Conservation (phyloP, 495 filamentous ascomycete genomes). For the Aspergillus sparsus region DNA sequence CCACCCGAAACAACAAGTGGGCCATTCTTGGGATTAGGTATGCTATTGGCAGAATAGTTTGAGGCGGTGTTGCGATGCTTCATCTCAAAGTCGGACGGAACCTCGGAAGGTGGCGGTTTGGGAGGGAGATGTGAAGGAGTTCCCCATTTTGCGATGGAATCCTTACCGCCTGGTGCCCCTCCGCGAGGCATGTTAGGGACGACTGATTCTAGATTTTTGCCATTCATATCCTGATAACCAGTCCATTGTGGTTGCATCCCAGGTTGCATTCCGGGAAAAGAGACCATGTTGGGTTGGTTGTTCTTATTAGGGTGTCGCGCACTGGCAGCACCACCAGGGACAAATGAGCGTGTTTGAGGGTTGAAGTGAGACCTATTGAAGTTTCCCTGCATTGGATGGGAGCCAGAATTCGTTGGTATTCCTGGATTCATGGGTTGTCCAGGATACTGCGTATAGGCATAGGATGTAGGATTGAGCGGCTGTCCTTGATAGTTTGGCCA, state of each 20-base stretch:
- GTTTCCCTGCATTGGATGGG: slow-evolving; percentile 78
- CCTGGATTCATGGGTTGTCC: slow-evolving; percentile 64
- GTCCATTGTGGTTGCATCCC: slow-evolving; percentile 34
- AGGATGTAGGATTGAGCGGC: slow-evolving; percentile 54
- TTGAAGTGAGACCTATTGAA: slow-evolving; percentile 86
- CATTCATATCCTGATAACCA: slow-evolving; percentile 38
- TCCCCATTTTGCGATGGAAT: slow-evolving; percentile 57
- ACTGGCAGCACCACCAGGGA: slow-evolving; percentile 55
- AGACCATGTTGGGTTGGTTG: slow-evolving; percentile 33
- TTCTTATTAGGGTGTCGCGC: slow-evolving; percentile 36
- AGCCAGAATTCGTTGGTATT: slow-evolving; percentile 54
- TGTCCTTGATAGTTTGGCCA: slow-evolving; percentile 44
- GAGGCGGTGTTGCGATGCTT: slow-evolving; percentile 34
- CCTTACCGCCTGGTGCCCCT: slow-evolving; percentile 28
- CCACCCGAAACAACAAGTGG: slow-evolving; percentile 50
- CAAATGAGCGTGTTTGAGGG: slow-evolving; percentile 86
- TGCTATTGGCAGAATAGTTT: slow-evolving; percentile 28
- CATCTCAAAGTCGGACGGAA: slow-evolving; percentile 46
- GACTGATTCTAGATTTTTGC: slow-evolving; percentile 27
- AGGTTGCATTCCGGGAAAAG: slow-evolving; percentile 33
- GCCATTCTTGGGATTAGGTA: slow-evolving; percentile 34
- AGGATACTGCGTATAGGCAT: slow-evolving; percentile 76
- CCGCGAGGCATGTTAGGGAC: slow-evolving; percentile 25
- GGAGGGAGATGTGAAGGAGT: slow-evolving; percentile 56
- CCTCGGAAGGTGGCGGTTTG: slow-evolving; percentile 56